Evolutionary conservation across 352 stramenopile genomes (phyloP), one percentile per base, ranked within the genome.

Genomic region (Phytopythium cucurbitacearum): DNA sequence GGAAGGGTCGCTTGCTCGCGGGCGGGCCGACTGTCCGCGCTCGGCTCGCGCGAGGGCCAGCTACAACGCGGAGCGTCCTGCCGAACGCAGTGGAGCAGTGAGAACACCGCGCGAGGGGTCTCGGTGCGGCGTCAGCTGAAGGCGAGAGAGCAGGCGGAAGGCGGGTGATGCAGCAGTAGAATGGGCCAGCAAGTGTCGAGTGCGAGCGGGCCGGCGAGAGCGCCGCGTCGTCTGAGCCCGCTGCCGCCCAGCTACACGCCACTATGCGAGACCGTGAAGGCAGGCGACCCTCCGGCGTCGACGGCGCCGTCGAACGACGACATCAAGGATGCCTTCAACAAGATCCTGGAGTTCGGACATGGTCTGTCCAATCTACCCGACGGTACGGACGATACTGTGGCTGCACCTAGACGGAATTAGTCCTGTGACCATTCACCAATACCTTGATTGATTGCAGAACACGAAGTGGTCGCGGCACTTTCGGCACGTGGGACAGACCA

Each of bases 271-370:
- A 60, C 70, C 9, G 50, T 68, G 38, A 89, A 89, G 54, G 64
- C 64, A 4, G 76, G 71, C 0, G 77, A 92, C 33, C 50, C 69
- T 2, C 49, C 62, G 11, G 56, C 64, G 3, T 53, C 65, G 0
- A 65, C 66, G 6, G 36, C 70, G 9, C 54, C 64, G 1, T 47
- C 59, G 0, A 68, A 51, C 0, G 75, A 89, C 32, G 80, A 93
- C 51, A 53, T 69, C 45, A 89, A 89, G 38, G 80, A 91, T 34
- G 63, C 73, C 2, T 62, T 85, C 36, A 61, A 60, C 53, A 90
- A 85, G 62, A 87, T 93, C 36, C 64, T 91, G 11, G 83, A 93
- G 56, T 93, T 91, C 55, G 62, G 67, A 7, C 46, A 64, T 1
- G 48, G 67, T 12, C 42, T 93, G 12, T 49, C 71, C 5, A 71